Evolutionary conservation across 139 green algal species (phyloP).

Genomic region (Asterochloris erici): DNA sequence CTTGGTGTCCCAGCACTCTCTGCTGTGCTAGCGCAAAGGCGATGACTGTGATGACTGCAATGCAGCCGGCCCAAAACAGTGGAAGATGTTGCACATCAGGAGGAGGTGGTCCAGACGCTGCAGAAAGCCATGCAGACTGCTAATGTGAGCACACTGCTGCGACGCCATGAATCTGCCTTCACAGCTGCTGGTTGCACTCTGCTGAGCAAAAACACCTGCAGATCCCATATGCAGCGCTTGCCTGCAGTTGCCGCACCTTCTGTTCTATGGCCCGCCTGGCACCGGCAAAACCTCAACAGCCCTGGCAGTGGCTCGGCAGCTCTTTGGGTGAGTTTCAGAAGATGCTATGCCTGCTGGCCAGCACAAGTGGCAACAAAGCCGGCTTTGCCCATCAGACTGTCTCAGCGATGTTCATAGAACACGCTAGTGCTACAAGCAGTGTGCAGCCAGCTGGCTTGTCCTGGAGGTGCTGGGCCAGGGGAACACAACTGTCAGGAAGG

Average conservation of each 20-base stretch:
- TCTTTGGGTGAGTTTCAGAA: slow-evolving; percentile 51
- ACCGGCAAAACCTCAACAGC: slow-evolving; percentile 98
- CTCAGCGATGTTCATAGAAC: too few relatives aligned
- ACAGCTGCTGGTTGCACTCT: neutral
- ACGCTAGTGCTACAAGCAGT: too few relatives aligned
- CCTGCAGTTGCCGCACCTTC: slow-evolving; percentile 87
- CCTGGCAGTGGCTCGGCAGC: slow-evolving; percentile 80
- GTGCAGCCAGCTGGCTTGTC: too few relatives aligned
- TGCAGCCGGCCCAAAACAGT: slow-evolving; percentile 84
- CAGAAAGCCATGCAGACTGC: slow-evolving; percentile 76
- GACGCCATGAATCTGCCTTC: neutral
- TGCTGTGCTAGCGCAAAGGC: neutral
- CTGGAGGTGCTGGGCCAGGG: too few relatives aligned
- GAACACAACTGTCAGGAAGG: too few relatives aligned
- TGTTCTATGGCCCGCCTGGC: slow-evolving; percentile 98
- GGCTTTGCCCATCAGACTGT: too few relatives aligned
- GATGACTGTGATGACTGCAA: neutral
- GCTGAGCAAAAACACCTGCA: neutral
- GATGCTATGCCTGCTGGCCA: too few relatives aligned
- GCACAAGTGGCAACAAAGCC: too few relatives aligned
- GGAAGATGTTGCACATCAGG: slow-evolving; percentile 90
- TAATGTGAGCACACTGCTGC: slow-evolving; percentile 53
- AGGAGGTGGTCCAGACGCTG: slow-evolving; percentile 90
- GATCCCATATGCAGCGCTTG: neutral
- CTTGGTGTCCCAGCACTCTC: neutral